Base-by-base conservation (phyloP, 305 asterid species). In the Solanum aculeatissimum region DNA sequence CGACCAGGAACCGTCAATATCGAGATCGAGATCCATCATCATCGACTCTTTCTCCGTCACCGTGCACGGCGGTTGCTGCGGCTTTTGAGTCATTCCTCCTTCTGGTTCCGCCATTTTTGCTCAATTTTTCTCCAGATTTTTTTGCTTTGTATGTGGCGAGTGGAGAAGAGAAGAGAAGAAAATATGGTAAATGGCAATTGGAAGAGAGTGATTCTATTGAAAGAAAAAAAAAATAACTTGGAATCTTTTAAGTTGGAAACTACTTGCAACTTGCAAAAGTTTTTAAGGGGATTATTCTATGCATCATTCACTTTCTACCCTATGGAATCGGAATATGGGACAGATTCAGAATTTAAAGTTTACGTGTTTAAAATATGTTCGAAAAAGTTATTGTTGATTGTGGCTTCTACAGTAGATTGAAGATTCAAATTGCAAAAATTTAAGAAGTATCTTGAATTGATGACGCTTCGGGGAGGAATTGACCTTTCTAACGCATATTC, bases 1-100 rank as follows among this genome's bases (percentile, higher is more conserved):
- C 4, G 97, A 90, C 98, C 98, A 94, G 2, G 92, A 87, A 79
- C 84, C 85, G 4, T 92, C 97, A 82, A 92, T 92, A 80, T 94
- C 97, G 80, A 90, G 89, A 87, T 92, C 94, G 85, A 90, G 85
- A 87, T 91, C 95, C 95, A 92, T 91, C 82, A 84, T 65, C 81
- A 15, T 25, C 40, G 65, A 47, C 62, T 72, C 84, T 62, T 32
- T 45, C 77, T 4, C 55, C 35, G 75, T 65, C 21, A 2, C 82
- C 78, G 53, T 19, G 1, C 27, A 2, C 43, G 77, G 10, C 29
- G 35, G 23, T 21, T 27, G 38, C 55, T 40, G 71, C 7, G 65
- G 23, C 42, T 42, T 70, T 40, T 69, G 77, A 69, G 77, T 69
- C 9, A 87, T 4, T 70, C 84, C 87, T 23, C 86, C 91, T 63